Evolutionary conservation across 2,329 filamentous ascomycete genomes (phyloP), one percentile per base, ranked within the genome.

Genomic region (Trichoderma hamatum): DNA sequence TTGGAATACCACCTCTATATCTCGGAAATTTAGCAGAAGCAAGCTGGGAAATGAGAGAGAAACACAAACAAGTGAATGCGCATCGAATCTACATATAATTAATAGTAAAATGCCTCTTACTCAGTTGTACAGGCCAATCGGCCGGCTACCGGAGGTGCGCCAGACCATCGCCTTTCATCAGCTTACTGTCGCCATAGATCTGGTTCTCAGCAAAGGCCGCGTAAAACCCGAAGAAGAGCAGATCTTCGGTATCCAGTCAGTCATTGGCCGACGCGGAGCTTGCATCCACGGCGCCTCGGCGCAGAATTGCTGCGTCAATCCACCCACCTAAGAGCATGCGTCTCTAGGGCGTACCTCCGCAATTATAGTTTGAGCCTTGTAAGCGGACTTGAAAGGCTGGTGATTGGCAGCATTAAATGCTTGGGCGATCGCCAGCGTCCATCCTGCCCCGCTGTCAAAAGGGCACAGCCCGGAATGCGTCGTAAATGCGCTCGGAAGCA

Each of bases 71-170:
- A 39, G 36, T 28, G 24, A 10, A 14, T 28, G 28, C 24, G 32
- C 16, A 30, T 54, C 52, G 21, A 64, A 28, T 43, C 7, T 32
- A n/a, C 39, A 43, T 43, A 5, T 43, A 28, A 24, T 36, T 2
- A 54, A 32, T 16, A 39, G 32, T 64, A 64, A 52, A 54, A 64
- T 64, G 9, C 1, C 61, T 54, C 30, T 30, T 64, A 49, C 59
- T 21, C 46, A 28, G 21, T 5, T 54, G 46, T 54, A 30, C 36
- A 39, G 32, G 46, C 39, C n/a, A 43, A 43, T 19, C 39, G 19
- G 39, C 39, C 39, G 39, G 39, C 39, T 19, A 43, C 39, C 39
- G 39, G 39, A 43, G 39, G 19, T n/a, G n/a, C n/a, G n/a, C n/a
- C n/a, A n/a, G n/a, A n/a, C 19, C 39, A 16, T 43, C 36, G 39